These are phyloP conservation scores for Spinacia oleracea DNA, from an alignment of 179 eudicot species.

Conservation along the genomic window DNA sequence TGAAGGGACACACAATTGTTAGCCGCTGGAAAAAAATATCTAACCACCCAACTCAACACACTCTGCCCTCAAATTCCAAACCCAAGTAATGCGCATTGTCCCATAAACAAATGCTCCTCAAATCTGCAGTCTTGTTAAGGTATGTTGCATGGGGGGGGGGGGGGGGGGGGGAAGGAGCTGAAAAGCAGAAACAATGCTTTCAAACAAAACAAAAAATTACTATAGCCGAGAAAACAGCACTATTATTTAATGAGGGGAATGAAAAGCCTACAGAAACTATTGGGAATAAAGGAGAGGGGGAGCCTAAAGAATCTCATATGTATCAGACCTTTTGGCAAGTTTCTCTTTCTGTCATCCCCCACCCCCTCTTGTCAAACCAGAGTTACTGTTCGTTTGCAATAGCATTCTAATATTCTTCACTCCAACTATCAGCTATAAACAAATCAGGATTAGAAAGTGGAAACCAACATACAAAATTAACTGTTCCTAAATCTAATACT, in stretches of 20 bases:
- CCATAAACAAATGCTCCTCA: not conserved
- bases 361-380: not conserved
- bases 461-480: not conserved
- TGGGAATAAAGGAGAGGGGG: not conserved
- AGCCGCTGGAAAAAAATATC: not conserved
- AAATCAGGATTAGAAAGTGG: no score
- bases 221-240: not conserved
- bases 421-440: not conserved
- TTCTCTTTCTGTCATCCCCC: not conserved
- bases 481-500: not conserved
- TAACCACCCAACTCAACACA: not conserved
- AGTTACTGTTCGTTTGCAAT: not conserved
- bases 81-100: not conserved
- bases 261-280: not conserved
- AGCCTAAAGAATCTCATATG: not conserved
- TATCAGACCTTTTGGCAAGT: not conserved
- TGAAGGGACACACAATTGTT: not conserved
- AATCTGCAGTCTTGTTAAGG: not conserved
- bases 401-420: not conserved
- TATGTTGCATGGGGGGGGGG: not conserved
- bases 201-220: not conserved
- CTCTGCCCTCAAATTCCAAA: not conserved
- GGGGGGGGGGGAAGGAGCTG: not conserved
- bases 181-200: not conserved
- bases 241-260: not conserved